Evolutionary conservation across 768 basidiomycete genomes (phyloP), one percentile per base, ranked within the genome.

Genomic region (Coprinopsis cinerea): DNA sequence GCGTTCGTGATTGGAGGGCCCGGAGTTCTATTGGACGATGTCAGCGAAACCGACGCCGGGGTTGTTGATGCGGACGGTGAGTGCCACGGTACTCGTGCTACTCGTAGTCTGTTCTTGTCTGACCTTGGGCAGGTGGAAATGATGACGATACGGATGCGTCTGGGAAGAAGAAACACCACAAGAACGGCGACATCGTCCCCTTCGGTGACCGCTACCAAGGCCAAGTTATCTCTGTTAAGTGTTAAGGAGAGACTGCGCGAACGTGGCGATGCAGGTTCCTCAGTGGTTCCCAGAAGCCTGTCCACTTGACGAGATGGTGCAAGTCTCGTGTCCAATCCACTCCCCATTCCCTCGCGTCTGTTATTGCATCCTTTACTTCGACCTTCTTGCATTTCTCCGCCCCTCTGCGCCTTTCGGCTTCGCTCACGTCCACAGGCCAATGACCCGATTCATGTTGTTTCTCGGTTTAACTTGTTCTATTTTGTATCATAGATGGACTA

Each of bases 201-300:
- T 86, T 85, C 48, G 85, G 86, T 6, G 82, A 85, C 51, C 60
- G 67, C 40, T 67, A 71, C 35, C 58, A 59, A 36, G 83, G 73
- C n/a, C 69, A 63, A 36, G 61, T 88, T 41, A 60, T 78, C 51
- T 77, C 74, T 35, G 73, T 85, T 39, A 63, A 71, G 40, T 86
- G 84, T n/a, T 22, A 17, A n/a, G n/a, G n/a, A n/a, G n/a, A n/a
- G n/a, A n/a, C n/a, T n/a, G n/a, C n/a, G n/a, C n/a, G n/a, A n/a
- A n/a, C n/a, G n/a, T n/a, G n/a, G n/a, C n/a, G n/a, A n/a, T n/a
- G n/a, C n/a, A n/a, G n/a, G n/a, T n/a, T n/a, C n/a, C n/a, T n/a
- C n/a, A n/a, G n/a, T n/a, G n/a, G n/a, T n/a, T n/a, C n/a, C n/a
- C n/a, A n/a, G n/a, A n/a, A n/a, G n/a, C n/a, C 36, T 39, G 9